phyloP scores from a whole-genome alignment of 192 early-diverging fungal species.

The Backusella circina region DNA sequence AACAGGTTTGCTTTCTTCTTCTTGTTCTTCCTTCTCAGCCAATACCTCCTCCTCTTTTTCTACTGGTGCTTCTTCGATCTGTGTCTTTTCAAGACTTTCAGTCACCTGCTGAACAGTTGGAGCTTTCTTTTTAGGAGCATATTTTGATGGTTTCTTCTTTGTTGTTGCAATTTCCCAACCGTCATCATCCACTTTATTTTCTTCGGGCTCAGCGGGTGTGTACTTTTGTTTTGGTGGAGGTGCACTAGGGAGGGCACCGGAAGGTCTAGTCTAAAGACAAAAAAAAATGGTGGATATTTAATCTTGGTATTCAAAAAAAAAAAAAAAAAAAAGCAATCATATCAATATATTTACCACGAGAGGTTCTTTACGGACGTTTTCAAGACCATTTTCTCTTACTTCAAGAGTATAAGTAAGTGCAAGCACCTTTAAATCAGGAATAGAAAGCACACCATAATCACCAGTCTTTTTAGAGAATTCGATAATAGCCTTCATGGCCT shows the following conservation, averaged over 20 bases:
- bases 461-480: slow-evolving; percentile 89
- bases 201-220: slow-evolving; percentile 14
- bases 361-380: slow-evolving; percentile 70
- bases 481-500: slow-evolving; percentile 64
- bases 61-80: not conserved
- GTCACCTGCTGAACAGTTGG: slow-evolving; percentile 23
- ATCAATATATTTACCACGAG: slow-evolving; percentile 21
- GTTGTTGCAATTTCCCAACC: slow-evolving; percentile 44
- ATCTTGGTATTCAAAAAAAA: not conserved
- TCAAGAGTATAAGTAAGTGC: slow-evolving; percentile 89
- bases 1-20: slow-evolving; percentile 10
- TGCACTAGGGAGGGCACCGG: slow-evolving; percentile 14
- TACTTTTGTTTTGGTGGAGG: slow-evolving; percentile 18
- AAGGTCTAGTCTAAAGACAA: slow-evolving; percentile 18
- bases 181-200: slow-evolving; percentile 34
- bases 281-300: not conserved
- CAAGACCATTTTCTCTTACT: slow-evolving; percentile 69
- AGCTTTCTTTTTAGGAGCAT: not conserved
- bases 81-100: slow-evolving; percentile 31
- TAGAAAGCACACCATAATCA: slow-evolving; percentile 77
- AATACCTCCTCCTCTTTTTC: not conserved
- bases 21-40: slow-evolving; percentile 10
- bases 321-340: not conserved
- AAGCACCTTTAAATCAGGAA: slow-evolving; percentile 85
- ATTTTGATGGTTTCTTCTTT: not conserved